phyloP scores from a whole-genome alignment of 2,329 filamentous ascomycete species.

The Fusarium phyllophilum region DNA sequence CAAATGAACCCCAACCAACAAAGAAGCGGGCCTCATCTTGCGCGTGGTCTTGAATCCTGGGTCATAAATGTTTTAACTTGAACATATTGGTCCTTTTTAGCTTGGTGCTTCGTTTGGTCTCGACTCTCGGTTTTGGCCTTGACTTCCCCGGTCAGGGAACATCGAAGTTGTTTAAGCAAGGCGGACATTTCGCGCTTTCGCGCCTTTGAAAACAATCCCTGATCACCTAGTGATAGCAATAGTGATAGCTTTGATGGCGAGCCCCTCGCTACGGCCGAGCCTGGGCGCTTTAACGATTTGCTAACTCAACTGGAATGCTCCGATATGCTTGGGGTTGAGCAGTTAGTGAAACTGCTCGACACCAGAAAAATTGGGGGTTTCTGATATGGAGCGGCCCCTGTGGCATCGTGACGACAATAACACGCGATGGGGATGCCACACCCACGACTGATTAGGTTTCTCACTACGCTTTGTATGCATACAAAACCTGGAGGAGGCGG shows the following conservation, averaged over 20 bases:
- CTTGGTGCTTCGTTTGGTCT: slow-evolving; percentile 26
- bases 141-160: slow-evolving; percentile 17
- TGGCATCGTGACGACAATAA: slow-evolving; percentile 43
- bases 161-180: slow-evolving; percentile 16
- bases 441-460: slow-evolving; percentile 44
- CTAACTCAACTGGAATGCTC: slow-evolving; percentile 1
- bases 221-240: slow-evolving; percentile 7
- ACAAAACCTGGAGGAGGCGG: slow-evolving; percentile 42
- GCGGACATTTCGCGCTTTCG: slow-evolving; percentile 31
- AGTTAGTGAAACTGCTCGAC: slow-evolving; percentile 9
- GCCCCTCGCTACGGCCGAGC: slow-evolving; percentile 20
- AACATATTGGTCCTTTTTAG: slow-evolving; percentile 25
- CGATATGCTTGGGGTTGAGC: slow-evolving; percentile 6
- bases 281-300: slow-evolving; percentile 14
- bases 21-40: slow-evolving; percentile 28
- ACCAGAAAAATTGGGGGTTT: slow-evolving; percentile 19
- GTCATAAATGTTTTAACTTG: slow-evolving; percentile 24
- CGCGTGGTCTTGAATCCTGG: slow-evolving; percentile 20
- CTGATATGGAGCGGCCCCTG: slow-evolving; percentile 23
- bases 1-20: slow-evolving; percentile 17
- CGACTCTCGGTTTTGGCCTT: slow-evolving; percentile 19
- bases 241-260: slow-evolving; percentile 17
- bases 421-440: slow-evolving; percentile 42
- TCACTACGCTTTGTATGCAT: slow-evolving; percentile 39
- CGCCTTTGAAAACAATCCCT: slow-evolving; percentile 27